Evolutionary conservation across 2,329 filamentous ascomycete genomes (phyloP).

Genomic region (Sporothrix brasiliensis): DNA sequence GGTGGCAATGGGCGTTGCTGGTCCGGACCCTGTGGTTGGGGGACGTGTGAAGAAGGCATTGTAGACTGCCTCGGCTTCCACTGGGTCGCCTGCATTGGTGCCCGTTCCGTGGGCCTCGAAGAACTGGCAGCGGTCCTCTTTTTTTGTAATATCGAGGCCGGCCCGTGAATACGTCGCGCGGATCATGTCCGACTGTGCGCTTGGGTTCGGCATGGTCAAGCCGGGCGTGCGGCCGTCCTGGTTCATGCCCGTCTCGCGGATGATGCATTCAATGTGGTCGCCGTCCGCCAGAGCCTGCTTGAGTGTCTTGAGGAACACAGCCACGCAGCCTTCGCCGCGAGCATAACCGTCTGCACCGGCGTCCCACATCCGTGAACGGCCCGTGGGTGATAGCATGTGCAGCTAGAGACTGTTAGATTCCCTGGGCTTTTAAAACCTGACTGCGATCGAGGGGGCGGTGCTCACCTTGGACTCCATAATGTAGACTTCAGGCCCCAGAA

Average conservation of each 20-base stretch:
- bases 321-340: constrained; percentile 58
- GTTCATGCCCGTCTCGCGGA: constrained; percentile 54
- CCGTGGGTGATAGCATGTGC: constrained; percentile 51
- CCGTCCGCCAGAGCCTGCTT: constrained; percentile 56
- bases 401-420: constrained; percentile 35
- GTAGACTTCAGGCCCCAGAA: constrained; percentile 40
- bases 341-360: constrained; percentile 58
- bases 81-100: constrained; percentile 41
- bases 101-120: constrained; percentile 53
- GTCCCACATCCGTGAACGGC: constrained; percentile 55
- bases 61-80: constrained; percentile 50
- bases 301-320: constrained; percentile 56
- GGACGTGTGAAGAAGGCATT: constrained; percentile 45
- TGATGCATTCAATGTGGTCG: constrained; percentile 50
- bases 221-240: constrained; percentile 57
- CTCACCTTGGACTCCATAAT: constrained; percentile 32
- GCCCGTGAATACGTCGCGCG: constrained; percentile 49
- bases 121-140: constrained; percentile 49
- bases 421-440: not conserved
- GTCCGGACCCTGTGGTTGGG: not conserved
- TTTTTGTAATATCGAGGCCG: constrained; percentile 45
- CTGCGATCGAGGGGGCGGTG: not conserved
- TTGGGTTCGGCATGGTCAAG: constrained; percentile 57
- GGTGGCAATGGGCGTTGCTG: not conserved
- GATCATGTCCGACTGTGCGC: constrained; percentile 52